A percentile compares a stretch with the other conserved stretches of the same genome.
phyloP scores from a whole-genome alignment of 78 protist genomes.

The Bigelowiella natans region DNA sequence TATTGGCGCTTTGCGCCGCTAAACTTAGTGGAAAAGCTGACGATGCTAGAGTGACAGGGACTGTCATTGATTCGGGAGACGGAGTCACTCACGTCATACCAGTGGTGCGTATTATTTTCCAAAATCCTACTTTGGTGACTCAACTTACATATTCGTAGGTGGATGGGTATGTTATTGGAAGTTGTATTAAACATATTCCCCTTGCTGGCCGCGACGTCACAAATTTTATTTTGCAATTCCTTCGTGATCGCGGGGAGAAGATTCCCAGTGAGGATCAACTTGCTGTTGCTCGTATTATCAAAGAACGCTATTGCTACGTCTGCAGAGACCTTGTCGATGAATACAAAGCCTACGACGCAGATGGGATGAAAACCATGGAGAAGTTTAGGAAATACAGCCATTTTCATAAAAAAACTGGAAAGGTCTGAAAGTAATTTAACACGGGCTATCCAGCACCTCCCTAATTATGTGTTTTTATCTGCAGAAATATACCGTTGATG shows the following conservation, averaged over 20 bases:
- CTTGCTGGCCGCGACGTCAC: constrained; percentile 96
- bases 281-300: constrained; percentile 73
- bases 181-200: constrained; percentile 89
- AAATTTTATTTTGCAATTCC: constrained; percentile 74
- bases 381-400: background rate
- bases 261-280: constrained; percentile 85
- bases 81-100: constrained; percentile 98
- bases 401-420: background rate
- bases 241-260: constrained; percentile 84
- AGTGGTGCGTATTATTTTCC: constrained; percentile 37
- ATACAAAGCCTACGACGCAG: constrained; percentile 76
- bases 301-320: constrained; percentile 83
- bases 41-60: constrained; percentile 78
- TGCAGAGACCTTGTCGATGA: constrained; percentile 89
- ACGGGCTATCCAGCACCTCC: background rate
- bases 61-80: constrained; percentile 97
- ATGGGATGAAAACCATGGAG: constrained; percentile 70
- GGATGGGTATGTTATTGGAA: constrained; percentile 93
- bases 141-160: constrained; percentile 30
- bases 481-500: constrained; percentile 57
- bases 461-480: background rate
- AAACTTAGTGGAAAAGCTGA: constrained; percentile 36
- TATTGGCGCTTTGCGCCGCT: constrained; percentile 91
- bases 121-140: background rate
- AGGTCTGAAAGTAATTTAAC: background rate